These are phyloP conservation scores for Sporothrix phasma DNA, from an alignment of 2,329 filamentous ascomycete species.

Conservation along the genomic window DNA sequence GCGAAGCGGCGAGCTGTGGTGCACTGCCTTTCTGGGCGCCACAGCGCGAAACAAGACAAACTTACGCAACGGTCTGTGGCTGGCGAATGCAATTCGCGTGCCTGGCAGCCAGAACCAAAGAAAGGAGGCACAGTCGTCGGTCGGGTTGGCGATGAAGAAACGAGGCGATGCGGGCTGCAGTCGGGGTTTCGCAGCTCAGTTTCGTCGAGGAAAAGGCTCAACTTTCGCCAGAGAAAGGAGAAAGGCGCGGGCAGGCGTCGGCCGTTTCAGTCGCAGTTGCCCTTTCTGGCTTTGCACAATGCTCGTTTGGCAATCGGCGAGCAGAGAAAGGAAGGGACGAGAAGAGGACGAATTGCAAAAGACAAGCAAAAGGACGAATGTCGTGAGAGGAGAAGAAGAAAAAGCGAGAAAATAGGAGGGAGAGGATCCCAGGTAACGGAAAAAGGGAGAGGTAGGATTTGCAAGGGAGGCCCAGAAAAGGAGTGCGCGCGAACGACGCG, in stretches of 20 bases:
- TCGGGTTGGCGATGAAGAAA: background rate
- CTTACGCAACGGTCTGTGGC: constrained; percentile 13
- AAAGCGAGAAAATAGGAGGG: background rate
- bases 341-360: constrained; percentile 1
- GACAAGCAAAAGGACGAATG: constrained; percentile 9
- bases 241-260: background rate
- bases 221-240: background rate
- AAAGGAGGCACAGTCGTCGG: background rate
- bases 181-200: background rate
- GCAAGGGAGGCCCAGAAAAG: constrained; percentile 2
- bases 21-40: background rate
- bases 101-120: constrained; percentile 7
- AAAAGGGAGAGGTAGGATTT: constrained; percentile 7
- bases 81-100: constrained; percentile 16
- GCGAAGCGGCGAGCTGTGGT: background rate
- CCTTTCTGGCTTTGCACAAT: background rate
- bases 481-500: background rate
- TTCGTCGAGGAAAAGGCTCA: background rate
- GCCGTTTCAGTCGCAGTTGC: background rate
- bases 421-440: constrained; percentile 8
- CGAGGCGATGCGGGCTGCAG: background rate
- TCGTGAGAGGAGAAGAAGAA: constrained; percentile 2
- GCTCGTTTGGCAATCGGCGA: constrained; percentile 2
- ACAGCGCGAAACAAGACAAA: constrained; percentile 1
- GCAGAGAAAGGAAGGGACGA: constrained; percentile 5